Conservation (phyloP, 305 asterid species). For the Ilex paraguariensis region DNA sequence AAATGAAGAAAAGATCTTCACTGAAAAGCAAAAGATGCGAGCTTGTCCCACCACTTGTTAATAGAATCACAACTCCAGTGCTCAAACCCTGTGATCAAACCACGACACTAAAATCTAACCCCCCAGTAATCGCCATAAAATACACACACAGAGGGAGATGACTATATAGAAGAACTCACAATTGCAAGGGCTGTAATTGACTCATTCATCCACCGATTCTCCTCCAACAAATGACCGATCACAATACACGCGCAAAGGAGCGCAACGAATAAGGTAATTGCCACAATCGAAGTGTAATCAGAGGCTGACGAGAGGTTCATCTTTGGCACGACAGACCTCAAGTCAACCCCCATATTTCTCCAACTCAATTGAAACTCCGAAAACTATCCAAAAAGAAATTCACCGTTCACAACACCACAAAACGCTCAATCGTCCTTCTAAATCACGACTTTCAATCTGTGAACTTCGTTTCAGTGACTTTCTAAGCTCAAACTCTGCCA, state of each 20-base stretch:
- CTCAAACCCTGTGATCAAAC: conserved; percentile 53
- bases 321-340: conserved; percentile 29
- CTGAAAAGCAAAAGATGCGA: conserved; percentile 84
- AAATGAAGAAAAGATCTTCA: conserved; percentile 90
- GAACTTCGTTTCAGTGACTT: too few species aligned
- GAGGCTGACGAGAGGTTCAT: conserved; percentile 39
- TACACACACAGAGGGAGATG: not conserved
- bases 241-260: conserved; percentile 82
- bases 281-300: conserved; percentile 64
- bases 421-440: too few species aligned
- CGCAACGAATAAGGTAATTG: conserved; percentile 70
- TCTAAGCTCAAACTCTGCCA: too few species aligned
- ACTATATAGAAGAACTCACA: conserved; percentile 37
- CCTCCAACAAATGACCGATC: conserved; percentile 91
- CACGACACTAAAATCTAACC: not conserved
- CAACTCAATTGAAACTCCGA: conserved; percentile 12
- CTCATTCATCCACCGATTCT: conserved; percentile 94
- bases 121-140: conserved; percentile 9
- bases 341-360: conserved; percentile 36
- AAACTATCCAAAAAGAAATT: not conserved
- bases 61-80: conserved; percentile 81
- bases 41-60: conserved; percentile 71
- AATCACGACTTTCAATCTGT: too few species aligned
- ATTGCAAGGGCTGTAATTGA: conserved; percentile 89
- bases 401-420: not conserved